Base-by-base conservation (phyloP, 1,284 basidiomycete species). In the Marasmius fiardii region DNA sequence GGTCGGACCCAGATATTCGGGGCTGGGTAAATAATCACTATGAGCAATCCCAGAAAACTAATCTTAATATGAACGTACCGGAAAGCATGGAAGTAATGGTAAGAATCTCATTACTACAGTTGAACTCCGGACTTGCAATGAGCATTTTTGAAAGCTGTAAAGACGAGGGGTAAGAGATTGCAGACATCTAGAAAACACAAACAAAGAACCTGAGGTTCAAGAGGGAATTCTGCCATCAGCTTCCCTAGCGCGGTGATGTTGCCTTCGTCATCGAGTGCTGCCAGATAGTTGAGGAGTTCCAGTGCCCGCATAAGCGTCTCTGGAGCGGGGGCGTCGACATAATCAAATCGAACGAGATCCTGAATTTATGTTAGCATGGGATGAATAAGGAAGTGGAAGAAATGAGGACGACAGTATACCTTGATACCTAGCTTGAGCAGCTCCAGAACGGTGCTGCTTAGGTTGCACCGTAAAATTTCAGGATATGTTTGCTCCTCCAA, bases 231-330 rank as follows among this genome's bases (percentile, higher is more conserved):
- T 11, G 96, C 96, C 96, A 99, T 98, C 59, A 95, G 91, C 47
- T 76, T 77, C 12, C 97, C 96, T 1, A 98, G 74, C 0, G 88
- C 74, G 0, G 96, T 99, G 54, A 99, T 72, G 60, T 93, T 87
- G 16, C 97, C 96, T 4, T 98, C 93, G 64, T 99, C 95, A 67
- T 99, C 94, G 58, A 99, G 78, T 0, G 95, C 96, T 3, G 88
- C 85, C 26, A 99, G 80, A 72, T 90, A 97, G 68, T 98, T 97
- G 53, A 99, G 79, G 54, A 98, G 74, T 72, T 99, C 97, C 52
- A 99, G 76, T 2, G 96, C 97, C 57, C 97, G 88, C 95, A 99
- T 98, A 55, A 99, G 83, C 2, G 95, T 98, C 70, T 99, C 97
- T 3, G 96, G 96, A 4, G 97, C 96, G 0, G 95, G 95, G 0